Conservation (phyloP, 495 filamentous ascomycete species). For the Lasiosphaeria miniovina region DNA sequence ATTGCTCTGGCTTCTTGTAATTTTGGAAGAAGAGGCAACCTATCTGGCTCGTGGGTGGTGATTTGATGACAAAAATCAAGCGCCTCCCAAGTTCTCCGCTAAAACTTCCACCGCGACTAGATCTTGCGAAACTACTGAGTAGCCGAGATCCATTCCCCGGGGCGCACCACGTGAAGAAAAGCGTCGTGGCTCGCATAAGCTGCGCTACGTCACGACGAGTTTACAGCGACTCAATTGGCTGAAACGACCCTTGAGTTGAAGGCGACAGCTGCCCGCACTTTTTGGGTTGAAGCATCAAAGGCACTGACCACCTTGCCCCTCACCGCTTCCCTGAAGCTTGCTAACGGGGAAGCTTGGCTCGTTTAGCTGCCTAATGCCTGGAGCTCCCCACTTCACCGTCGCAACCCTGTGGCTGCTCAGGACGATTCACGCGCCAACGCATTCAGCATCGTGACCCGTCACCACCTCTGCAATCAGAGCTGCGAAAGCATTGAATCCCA, state of each 20-base stretch:
- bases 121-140: neutral
- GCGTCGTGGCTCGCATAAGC: conserved; percentile 4
- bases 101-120: neutral
- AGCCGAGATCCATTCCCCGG: neutral
- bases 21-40: too few relatives aligned
- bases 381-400: too few relatives aligned
- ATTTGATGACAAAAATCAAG: too few relatives aligned
- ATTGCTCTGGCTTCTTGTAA: too few relatives aligned
- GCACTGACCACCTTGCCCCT: too few relatives aligned
- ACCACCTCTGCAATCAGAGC: neutral
- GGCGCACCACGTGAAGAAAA: neutral
- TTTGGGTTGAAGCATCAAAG: neutral
- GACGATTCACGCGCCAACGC: neutral
- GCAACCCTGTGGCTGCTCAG: too few relatives aligned
- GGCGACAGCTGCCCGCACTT: neutral
- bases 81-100: too few relatives aligned
- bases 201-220: conserved; percentile 11
- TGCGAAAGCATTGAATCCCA: neutral
- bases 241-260: neutral
- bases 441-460: neutral
- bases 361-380: too few relatives aligned
- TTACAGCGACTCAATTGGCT: too few relatives aligned
- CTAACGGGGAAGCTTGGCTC: too few relatives aligned
- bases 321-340: too few relatives aligned
- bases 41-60: too few relatives aligned